Conservation (phyloP, 1,284 basidiomycete species). For the Sporisorium exsertum region DNA sequence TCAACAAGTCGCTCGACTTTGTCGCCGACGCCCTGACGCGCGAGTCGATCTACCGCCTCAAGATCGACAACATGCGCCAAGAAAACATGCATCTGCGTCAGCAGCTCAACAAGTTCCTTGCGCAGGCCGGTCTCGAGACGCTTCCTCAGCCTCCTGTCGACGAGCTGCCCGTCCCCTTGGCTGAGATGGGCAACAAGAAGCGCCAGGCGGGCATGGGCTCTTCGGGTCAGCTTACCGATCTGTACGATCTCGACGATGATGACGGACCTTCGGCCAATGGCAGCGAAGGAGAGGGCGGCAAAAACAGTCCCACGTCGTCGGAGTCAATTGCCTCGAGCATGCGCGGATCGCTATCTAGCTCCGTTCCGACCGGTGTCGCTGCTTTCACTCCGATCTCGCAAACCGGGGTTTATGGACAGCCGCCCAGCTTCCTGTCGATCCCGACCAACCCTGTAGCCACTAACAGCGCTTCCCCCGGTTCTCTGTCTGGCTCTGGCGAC, state of each 20-base stretch:
- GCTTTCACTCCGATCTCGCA: conserved; percentile 38
- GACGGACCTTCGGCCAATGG: conserved; percentile 37
- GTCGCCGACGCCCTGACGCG: conserved; percentile 56
- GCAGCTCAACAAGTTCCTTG: conserved; percentile 57
- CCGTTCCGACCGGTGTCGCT: conserved; percentile 26
- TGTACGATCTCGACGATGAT: conserved; percentile 48
- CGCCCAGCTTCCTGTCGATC: conserved; percentile 12
- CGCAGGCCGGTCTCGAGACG: conserved; percentile 46
- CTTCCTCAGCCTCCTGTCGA: conserved; percentile 34
- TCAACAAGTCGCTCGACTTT: conserved; percentile 64
- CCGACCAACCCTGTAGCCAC: conserved; percentile 8
- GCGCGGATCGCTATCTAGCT: conserved; percentile 32
- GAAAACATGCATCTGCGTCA: conserved; percentile 53
- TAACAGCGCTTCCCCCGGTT: conserved; percentile 33
- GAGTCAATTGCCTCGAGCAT: conserved; percentile 33
- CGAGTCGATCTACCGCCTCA: conserved; percentile 54
- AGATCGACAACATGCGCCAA: conserved; percentile 50
- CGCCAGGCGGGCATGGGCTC: conserved; percentile 15
- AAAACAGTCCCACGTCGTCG: conserved; percentile 43
- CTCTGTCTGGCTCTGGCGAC: conserved; percentile 35
- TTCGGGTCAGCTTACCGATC: conserved; percentile 18
- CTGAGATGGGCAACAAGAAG: conserved; percentile 50
- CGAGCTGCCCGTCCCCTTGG: conserved; percentile 45
- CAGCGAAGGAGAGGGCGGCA: conserved; percentile 46
- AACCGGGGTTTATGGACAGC: conserved; percentile 11